Evolutionary conservation across 2,329 filamentous ascomycete species (phyloP).

Genomic region (Acrocalymma vagum): DNA sequence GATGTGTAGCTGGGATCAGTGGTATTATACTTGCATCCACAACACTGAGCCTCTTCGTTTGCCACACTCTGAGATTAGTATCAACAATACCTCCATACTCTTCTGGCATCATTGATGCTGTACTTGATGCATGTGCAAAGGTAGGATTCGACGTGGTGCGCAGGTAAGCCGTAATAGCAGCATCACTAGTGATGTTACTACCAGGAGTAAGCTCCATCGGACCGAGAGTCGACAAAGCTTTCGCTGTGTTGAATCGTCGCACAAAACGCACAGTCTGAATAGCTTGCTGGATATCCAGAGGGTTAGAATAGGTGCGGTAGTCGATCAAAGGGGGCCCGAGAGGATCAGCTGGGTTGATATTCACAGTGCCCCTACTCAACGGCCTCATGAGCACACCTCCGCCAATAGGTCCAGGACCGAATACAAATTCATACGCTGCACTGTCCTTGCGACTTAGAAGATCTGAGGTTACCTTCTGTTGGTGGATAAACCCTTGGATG

Average conservation of each 20-base stretch:
- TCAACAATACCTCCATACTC: slow-evolving; percentile 31
- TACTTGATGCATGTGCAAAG: slow-evolving; percentile 25
- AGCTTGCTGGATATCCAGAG: slow-evolving; percentile 35
- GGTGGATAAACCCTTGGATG: slow-evolving; percentile 18
- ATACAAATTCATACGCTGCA: slow-evolving; percentile 32
- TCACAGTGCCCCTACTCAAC: slow-evolving; percentile 44
- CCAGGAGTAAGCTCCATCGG: slow-evolving; percentile 25
- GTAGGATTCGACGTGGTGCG: slow-evolving; percentile 4
- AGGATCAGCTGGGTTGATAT: slow-evolving; percentile 38
- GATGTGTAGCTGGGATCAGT: slow-evolving; percentile 21
- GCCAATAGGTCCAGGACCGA: slow-evolving; percentile 13
- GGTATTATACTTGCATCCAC: slow-evolving; percentile 33
- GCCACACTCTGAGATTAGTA: slow-evolving; percentile 27
- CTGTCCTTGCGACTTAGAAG: slow-evolving; percentile 25
- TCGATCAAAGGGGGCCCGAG: slow-evolving; percentile 33
- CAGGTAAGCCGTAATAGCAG: slow-evolving; percentile 2
- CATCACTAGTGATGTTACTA: slow-evolving; percentile 17
- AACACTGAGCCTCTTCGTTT: slow-evolving; percentile 24
- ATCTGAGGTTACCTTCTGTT: slow-evolving; percentile 25
- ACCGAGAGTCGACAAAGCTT: slow-evolving; percentile 17
- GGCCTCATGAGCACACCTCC: slow-evolving; percentile 21
- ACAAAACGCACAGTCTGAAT: slow-evolving; percentile 35
- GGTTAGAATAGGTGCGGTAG: slow-evolving; percentile 40
- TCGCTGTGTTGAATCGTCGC: slow-evolving; percentile 21
- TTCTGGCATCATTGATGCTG: slow-evolving; percentile 25